A percentile compares a stretch with the other conserved stretches of the same genome.
These are phyloP conservation scores for Dendrothele bispora DNA, from an alignment of 768 basidiomycete species.

Conservation along the genomic window DNA sequence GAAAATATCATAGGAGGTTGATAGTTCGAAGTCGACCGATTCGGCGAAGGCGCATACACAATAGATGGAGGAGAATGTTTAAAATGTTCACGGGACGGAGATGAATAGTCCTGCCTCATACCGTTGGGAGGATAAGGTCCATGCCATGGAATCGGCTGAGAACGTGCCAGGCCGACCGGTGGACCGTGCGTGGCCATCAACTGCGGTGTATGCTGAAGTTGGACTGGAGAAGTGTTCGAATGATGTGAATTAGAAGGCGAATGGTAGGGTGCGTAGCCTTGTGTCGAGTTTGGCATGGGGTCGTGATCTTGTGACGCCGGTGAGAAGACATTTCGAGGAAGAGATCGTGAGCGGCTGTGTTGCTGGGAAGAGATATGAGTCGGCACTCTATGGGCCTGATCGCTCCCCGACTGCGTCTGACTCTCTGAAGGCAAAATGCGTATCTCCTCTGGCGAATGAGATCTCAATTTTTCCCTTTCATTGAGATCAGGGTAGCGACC, in stretches of 20 bases:
- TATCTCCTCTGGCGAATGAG: slow-evolving; percentile 57
- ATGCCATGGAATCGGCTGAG: slow-evolving; percentile 37
- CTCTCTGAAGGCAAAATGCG: slow-evolving; percentile 63
- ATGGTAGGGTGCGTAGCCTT: slow-evolving; percentile 22
- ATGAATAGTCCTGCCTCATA: slow-evolving; percentile 30
- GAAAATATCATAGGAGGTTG: slow-evolving; percentile 61
- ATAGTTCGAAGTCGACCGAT: slow-evolving; percentile 51
- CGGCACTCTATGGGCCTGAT: no score
- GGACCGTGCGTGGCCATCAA: slow-evolving; percentile 20
- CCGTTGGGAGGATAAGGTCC: slow-evolving; percentile 19
- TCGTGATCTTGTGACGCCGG: slow-evolving; percentile 27
- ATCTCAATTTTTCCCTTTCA: slow-evolving; percentile 21
- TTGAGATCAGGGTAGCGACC: slow-evolving; percentile 24
- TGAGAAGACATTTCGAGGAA: slow-evolving; percentile 39
- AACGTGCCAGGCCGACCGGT: slow-evolving; percentile 38
- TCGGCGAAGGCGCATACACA: slow-evolving; percentile 57
- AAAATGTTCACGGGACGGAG: slow-evolving; percentile 25
- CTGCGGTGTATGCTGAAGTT: slow-evolving; percentile 18
- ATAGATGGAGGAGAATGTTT: slow-evolving; percentile 53
- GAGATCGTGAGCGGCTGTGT: slow-evolving; percentile 45
- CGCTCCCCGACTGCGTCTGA: slow-evolving; percentile 34
- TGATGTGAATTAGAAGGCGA: no score
- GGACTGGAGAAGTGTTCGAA: slow-evolving; percentile 28
- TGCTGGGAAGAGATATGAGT: slow-evolving; percentile 31
- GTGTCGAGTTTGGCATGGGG: slow-evolving; percentile 20